Evolutionary conservation across 2,329 filamentous ascomycete genomes (phyloP).

Genomic region (Pestalotiopsis sp.): DNA sequence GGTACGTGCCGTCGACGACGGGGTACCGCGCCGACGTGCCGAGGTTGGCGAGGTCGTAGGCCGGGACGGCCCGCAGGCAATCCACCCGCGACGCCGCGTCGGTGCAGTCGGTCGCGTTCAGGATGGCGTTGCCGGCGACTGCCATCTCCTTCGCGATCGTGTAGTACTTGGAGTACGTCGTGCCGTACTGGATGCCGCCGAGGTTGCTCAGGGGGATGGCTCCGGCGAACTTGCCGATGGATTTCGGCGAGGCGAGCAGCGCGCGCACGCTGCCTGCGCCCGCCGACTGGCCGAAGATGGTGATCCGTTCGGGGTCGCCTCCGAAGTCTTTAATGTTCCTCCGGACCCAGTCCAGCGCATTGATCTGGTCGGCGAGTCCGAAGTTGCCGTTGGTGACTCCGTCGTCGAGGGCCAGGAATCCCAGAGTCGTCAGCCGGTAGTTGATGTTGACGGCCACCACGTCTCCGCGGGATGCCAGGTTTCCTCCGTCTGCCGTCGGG

Average conservation of each 20-base stretch:
- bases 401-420: constrained; percentile 57
- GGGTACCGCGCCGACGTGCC: constrained; percentile 50
- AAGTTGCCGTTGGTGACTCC: constrained; percentile 50
- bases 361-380: constrained; percentile 51
- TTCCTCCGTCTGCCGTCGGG: constrained; percentile 51
- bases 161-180: constrained; percentile 60
- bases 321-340: constrained; percentile 57
- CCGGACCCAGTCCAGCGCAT: constrained; percentile 51
- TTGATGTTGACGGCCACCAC: constrained; percentile 63
- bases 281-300: constrained; percentile 58
- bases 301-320: constrained; percentile 57
- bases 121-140: constrained; percentile 51
- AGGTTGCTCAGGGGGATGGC: constrained; percentile 47
- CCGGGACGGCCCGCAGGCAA: constrained; percentile 52
- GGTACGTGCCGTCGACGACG: constrained; percentile 60
- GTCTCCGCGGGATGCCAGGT: constrained; percentile 60
- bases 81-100: constrained; percentile 49
- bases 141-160: constrained; percentile 55
- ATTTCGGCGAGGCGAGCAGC: constrained; percentile 49
- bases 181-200: constrained; percentile 53
- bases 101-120: constrained; percentile 54
- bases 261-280: constrained; percentile 55
- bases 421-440: constrained; percentile 60
- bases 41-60: constrained; percentile 41
- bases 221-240: constrained; percentile 47